Evolutionary conservation across 495 filamentous ascomycete species (phyloP).

Genomic region (Penicillium herquei): DNA sequence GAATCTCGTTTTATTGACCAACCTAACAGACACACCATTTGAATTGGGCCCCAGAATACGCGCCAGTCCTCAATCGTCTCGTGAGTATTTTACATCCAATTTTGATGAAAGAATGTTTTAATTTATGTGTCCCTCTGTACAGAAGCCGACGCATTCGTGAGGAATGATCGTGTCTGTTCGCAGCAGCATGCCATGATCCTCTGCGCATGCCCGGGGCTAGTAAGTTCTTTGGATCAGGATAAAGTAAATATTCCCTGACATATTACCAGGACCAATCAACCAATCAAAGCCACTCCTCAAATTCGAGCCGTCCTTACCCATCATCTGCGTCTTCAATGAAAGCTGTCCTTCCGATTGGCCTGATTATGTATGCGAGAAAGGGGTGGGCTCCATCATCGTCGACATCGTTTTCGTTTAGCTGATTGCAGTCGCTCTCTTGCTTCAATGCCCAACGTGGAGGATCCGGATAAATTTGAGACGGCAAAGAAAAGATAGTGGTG

Average conservation of each 20-base stretch:
- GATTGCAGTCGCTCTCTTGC: too few relatives aligned
- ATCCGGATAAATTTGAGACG: too few relatives aligned
- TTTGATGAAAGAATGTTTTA: neutral
- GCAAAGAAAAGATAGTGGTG: too few relatives aligned
- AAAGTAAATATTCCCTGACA: neutral
- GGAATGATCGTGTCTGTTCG: neutral
- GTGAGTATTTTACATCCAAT: neutral
- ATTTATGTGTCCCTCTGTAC: neutral
- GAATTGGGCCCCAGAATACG: neutral
- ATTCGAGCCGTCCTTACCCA: neutral
- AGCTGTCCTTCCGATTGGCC: neutral
- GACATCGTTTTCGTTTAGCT: neutral
- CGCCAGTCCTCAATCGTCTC: neutral
- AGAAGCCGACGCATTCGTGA: neutral
- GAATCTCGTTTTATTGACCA: neutral
- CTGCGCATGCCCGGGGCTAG: neutral
- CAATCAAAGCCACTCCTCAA: neutral
- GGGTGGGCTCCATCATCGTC: neutral
- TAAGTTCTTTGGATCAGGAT: neutral
- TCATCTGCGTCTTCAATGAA: neutral
- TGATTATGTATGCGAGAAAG: neutral
- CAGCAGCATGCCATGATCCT: neutral
- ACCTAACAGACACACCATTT: neutral
- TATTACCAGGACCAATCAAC: neutral
- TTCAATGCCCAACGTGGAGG: too few relatives aligned